Conservation (phyloP, 371 early-diverging fungal genomes). For the Mucor piriformis region DNA sequence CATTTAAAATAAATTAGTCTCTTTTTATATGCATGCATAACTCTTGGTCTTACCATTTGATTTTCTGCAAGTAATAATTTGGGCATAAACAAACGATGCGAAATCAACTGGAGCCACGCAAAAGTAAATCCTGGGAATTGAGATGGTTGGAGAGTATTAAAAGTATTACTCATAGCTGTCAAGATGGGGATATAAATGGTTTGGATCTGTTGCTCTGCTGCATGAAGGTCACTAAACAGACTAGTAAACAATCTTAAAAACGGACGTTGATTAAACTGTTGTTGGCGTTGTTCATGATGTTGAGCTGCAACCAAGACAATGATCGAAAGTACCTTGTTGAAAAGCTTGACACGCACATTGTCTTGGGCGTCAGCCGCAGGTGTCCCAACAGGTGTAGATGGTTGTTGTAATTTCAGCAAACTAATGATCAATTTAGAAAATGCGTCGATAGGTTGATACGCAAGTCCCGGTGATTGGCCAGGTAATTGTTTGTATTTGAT, state of each 20-base stretch:
- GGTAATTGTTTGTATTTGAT: conserved; percentile 62
- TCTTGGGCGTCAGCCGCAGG: conserved; percentile 24
- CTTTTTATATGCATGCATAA: too few relatives aligned
- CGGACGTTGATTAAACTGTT: conserved; percentile 88
- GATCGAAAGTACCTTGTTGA: conserved; percentile 82
- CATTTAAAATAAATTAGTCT: neutral
- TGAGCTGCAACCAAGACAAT: conserved; percentile 83
- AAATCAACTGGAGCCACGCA: conserved; percentile 94
- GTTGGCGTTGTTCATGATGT: conserved; percentile 79
- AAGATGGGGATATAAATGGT: conserved; percentile 73
- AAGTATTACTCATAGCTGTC: conserved; percentile 76
- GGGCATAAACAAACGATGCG: conserved; percentile 93
- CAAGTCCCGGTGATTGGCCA: conserved; percentile 48
- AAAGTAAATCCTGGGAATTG: conserved; percentile 94
- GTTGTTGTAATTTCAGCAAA: conserved; percentile 59
- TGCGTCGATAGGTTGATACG: conserved; percentile 83
- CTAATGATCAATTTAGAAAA: conserved; percentile 80
- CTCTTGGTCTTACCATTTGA: conserved; percentile 65
- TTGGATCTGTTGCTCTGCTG: conserved; percentile 70
- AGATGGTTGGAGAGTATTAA: conserved; percentile 85
- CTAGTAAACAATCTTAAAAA: conserved; percentile 89
- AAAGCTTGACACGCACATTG: conserved; percentile 56
- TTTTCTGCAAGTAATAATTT: conserved; percentile 77
- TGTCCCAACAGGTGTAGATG: conserved; percentile 18
- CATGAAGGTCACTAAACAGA: conserved; percentile 81